phyloP scores from a whole-genome alignment of 345 rosid species.

The Lepidium aucheri region DNA sequence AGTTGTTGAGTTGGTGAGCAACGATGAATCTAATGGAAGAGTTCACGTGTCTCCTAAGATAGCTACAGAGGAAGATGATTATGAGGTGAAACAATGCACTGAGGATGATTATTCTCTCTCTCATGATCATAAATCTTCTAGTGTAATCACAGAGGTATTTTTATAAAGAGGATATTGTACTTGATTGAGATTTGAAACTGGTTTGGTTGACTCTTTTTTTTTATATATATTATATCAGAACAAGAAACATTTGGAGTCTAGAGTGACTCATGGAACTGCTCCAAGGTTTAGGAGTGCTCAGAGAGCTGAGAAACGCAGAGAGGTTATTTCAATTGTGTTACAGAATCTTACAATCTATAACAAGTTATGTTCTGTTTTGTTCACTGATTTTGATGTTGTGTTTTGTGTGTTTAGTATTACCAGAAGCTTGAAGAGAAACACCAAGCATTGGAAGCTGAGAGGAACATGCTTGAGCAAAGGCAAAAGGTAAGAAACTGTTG shows the following conservation, averaged over 20 bases:
- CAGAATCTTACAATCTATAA: background rate
- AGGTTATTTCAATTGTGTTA: constrained; percentile 37
- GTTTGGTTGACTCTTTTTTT: background rate
- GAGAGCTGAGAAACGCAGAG: constrained; percentile 91
- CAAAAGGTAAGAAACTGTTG: constrained; percentile 13
- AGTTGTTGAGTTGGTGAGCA: constrained; percentile 23
- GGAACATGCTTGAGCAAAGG: constrained; percentile 57
- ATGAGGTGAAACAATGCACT: constrained; percentile 43
- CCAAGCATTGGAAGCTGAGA: constrained; percentile 75
- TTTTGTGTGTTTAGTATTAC: constrained; percentile 48
- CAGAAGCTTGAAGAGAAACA: constrained; percentile 81
- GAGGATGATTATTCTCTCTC: background rate
- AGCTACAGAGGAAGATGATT: constrained; percentile 38
- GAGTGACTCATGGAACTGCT: constrained; percentile 74
- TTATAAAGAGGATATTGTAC: background rate
- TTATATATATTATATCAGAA: constrained; percentile 39
- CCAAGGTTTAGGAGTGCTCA: constrained; percentile 66
- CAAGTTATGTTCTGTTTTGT: background rate
- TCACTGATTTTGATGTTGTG: background rate
- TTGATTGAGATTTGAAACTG: background rate
- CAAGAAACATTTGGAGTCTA: constrained; percentile 51
- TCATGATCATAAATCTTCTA: constrained; percentile 7
- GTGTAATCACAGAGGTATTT: constrained; percentile 1
- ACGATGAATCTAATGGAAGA: constrained; percentile 33
- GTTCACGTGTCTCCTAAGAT: constrained; percentile 37